Evolutionary conservation across 2,329 filamentous ascomycete species (phyloP), one percentile per base, ranked within the genome.

Genomic region (Claviceps africana): DNA sequence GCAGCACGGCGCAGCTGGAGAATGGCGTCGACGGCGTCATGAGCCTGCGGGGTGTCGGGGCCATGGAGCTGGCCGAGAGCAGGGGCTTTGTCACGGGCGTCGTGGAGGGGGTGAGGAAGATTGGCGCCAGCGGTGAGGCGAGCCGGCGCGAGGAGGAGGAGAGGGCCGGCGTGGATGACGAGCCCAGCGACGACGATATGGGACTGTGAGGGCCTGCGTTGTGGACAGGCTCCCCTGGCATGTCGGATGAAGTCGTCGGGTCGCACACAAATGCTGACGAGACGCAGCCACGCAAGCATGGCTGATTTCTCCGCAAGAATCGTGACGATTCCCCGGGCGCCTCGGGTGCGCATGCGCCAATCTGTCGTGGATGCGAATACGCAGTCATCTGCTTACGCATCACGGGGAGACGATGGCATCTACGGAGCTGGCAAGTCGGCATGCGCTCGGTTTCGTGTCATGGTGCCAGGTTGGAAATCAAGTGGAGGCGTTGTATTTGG

Each of bases 31-130:
- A 83, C 22, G 82, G 90, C n/a, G 79, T 88, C 52, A 77, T 85
- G 64, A 78, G 72, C 53, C 59, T 85, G 53, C 67, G 75, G 2
- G 91, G 91, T 22, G 86, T 97, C 0, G 93, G 93, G 2, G 87
- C 87, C 2, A 89, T 97, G 85, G 93, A 98, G 71, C 74, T 97
- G 47, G 85, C 86, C 0, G 91, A 97, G 71, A 86, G 83, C 52
- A 78, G 91, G 60, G 83, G 82, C 0, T 95, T 96, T 63, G 81
- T 97, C 55, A 75, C 81, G 1, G 87, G 86, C 1, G 88, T 96
- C 2, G 83, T 97, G 57, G 90, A 97, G 65, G 88, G 87, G 4
- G 74, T 97, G 60, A 79, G 89, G 61, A 90, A 82, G 72, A 80
- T 97, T 50, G 88, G 88, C 10, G 82, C 84, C 2, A 88, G 86